Percentiles rank a stretch among this genome's conserved stretches.
phyloP scores from a whole-genome alignment of 2,329 filamentous ascomycete species.

The Rhynchosporium agropyri region DNA sequence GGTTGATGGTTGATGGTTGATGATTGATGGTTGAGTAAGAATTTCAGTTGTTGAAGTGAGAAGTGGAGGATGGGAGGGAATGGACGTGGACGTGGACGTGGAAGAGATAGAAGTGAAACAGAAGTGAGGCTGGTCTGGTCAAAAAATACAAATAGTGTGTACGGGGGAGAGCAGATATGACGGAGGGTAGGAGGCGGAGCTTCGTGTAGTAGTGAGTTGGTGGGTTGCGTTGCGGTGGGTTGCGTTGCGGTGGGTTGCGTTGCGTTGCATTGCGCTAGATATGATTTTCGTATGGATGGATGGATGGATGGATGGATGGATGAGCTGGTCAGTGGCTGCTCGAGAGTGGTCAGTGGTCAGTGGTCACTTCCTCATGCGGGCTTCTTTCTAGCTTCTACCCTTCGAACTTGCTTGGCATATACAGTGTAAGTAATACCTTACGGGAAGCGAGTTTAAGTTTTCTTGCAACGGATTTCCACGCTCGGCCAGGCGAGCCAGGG shows the following conservation, averaged over 20 bases:
- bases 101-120: not conserved
- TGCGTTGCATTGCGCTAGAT: not conserved
- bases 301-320: not conserved
- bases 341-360: conserved; percentile 11
- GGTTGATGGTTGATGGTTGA: no score
- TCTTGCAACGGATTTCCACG: conserved; percentile 10
- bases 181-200: conserved; percentile 6
- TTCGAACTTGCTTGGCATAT: no score
- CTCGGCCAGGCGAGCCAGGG: no score
- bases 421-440: no score
- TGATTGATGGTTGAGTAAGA: conserved; percentile 15
- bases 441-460: not conserved
- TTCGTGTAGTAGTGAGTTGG: no score
- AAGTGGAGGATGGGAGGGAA: conserved; percentile 5
- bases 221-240: not conserved
- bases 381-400: no score
- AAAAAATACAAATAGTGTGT: no score
- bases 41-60: conserved; percentile 6
- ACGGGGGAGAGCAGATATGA: conserved; percentile 2
- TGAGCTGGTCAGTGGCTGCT: no score
- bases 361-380: not conserved
- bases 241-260: no score
- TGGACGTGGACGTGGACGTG: not conserved
- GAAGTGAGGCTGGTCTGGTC: not conserved
- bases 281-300: conserved; percentile 4